Conservation (phyloP, 139 green algal genomes). For the Diplosphaera chodatii region DNA sequence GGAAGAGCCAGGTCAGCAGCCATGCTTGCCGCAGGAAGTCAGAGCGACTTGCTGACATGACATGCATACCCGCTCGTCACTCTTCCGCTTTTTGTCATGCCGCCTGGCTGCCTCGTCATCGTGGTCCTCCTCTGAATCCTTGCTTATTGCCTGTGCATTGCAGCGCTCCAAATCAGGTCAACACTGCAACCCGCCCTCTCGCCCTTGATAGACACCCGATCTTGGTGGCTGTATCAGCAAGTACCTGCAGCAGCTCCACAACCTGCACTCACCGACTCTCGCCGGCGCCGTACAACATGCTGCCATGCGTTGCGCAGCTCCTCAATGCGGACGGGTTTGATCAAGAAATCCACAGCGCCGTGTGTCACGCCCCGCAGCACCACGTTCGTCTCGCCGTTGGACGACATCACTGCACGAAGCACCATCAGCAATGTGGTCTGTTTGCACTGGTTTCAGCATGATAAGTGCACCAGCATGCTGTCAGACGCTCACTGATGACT, state of each 20-base stretch:
- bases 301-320: constrained; percentile 92
- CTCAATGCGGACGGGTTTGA: constrained; percentile 95
- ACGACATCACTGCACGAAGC: constrained; percentile 86
- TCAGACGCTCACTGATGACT: constrained; percentile 82
- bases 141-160: background rate
- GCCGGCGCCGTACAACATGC: constrained; percentile 79
- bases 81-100: constrained; percentile 22
- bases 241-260: too few species aligned
- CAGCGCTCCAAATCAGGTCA: too few species aligned
- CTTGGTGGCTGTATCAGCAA: too few species aligned
- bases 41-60: too few species aligned
- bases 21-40: too few species aligned
- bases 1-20: too few species aligned
- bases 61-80: constrained; percentile 4
- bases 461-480: background rate
- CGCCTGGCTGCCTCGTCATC: constrained; percentile 4
- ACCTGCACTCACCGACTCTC: constrained; percentile 6
- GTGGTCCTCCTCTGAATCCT: constrained; percentile 9
- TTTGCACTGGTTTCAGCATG: too few species aligned
- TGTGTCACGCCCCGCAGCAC: constrained; percentile 92
- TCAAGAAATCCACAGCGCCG: constrained; percentile 93
- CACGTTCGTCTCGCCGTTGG: constrained; percentile 80
- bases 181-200: too few species aligned
- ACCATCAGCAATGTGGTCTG: background rate
- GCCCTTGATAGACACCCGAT: too few species aligned